Conservation (phyloP, 768 basidiomycete species). For the Naematelia aurantialba region DNA sequence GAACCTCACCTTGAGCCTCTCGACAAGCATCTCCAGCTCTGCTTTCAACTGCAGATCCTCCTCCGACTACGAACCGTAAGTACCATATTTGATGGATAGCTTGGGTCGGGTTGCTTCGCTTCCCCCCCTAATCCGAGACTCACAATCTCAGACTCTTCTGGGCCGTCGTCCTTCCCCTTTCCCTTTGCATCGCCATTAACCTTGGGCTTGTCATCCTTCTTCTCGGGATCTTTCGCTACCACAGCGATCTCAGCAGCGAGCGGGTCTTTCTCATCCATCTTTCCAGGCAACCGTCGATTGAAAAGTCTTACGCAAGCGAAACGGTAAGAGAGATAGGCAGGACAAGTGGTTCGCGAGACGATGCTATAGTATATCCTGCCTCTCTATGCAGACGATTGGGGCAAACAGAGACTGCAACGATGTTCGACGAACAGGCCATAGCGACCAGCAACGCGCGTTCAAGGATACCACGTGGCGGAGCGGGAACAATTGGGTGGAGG, state of each 20-base stretch:
- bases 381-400: too few relatives aligned
- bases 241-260: slow-evolving; percentile 45
- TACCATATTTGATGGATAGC: neutral
- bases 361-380: too few relatives aligned
- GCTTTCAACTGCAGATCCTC: slow-evolving; percentile 89
- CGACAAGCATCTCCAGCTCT: slow-evolving; percentile 94
- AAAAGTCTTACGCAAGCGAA: slow-evolving; percentile 2
- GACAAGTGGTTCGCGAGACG: too few relatives aligned
- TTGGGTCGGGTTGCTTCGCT: neutral
- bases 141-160: slow-evolving; percentile 63
- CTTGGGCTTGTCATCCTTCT: slow-evolving; percentile 51
- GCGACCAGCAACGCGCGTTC: neutral
- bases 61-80: slow-evolving; percentile 63
- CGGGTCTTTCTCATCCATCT: slow-evolving; percentile 20
- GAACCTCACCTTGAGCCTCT: slow-evolving; percentile 75
- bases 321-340: too few relatives aligned
- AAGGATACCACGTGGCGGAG: neutral
- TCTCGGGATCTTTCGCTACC: slow-evolving; percentile 56
- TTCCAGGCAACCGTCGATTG: slow-evolving; percentile 3
- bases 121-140: too few relatives aligned
- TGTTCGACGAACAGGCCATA: neutral
- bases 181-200: slow-evolving; percentile 46
- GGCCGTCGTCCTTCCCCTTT: slow-evolving; percentile 47
- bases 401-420: too few relatives aligned
- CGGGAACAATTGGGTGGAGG: neutral